These are phyloP conservation scores for Cucurbita pepo DNA, from an alignment of 306 rosid species.

Conservation along the genomic window DNA sequence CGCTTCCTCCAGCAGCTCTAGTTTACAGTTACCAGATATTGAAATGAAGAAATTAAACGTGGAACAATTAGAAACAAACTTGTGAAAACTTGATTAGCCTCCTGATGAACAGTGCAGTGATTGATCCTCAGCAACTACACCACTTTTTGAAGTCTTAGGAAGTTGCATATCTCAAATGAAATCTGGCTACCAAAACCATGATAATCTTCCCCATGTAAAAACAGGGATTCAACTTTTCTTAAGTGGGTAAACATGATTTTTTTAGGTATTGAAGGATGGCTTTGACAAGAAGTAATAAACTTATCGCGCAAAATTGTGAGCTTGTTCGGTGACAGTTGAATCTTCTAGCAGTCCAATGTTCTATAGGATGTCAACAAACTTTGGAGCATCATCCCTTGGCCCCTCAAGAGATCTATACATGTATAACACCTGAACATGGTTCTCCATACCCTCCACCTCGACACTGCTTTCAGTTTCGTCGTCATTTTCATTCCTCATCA, in stretches of 20 bases:
- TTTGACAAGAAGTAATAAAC: slow-evolving; percentile 4
- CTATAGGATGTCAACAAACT: slow-evolving; percentile 44
- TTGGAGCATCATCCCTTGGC: slow-evolving; percentile 55
- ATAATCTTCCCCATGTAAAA: not conserved
- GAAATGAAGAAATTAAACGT: slow-evolving; percentile 26
- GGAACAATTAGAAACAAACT: slow-evolving; percentile 25
- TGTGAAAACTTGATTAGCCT: slow-evolving; percentile 28
- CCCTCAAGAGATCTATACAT: slow-evolving; percentile 57
- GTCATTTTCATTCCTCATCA: slow-evolving; percentile 20
- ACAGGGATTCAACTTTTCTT: slow-evolving; percentile 9
- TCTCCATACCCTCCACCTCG: slow-evolving; percentile 10
- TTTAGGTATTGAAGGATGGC: slow-evolving; percentile 26
- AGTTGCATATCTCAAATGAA: not conserved
- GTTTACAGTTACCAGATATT: slow-evolving; percentile 26
- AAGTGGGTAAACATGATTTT: slow-evolving; percentile 18
- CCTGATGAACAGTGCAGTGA: slow-evolving; percentile 17
- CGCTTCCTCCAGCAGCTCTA: slow-evolving; percentile 12
- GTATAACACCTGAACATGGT: slow-evolving; percentile 20
- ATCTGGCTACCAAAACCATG: not conserved
- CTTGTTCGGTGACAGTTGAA: slow-evolving; percentile 4
- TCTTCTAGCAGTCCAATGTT: not conserved
- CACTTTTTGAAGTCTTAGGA: not conserved
- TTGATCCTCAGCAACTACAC: slow-evolving; percentile 15
- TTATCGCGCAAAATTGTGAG: slow-evolving; percentile 2
- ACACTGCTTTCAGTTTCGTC: slow-evolving; percentile 6